These are phyloP conservation scores for Ceratocystis ficicola DNA, from an alignment of 2,329 filamentous ascomycete genomes.

Conservation along the genomic window DNA sequence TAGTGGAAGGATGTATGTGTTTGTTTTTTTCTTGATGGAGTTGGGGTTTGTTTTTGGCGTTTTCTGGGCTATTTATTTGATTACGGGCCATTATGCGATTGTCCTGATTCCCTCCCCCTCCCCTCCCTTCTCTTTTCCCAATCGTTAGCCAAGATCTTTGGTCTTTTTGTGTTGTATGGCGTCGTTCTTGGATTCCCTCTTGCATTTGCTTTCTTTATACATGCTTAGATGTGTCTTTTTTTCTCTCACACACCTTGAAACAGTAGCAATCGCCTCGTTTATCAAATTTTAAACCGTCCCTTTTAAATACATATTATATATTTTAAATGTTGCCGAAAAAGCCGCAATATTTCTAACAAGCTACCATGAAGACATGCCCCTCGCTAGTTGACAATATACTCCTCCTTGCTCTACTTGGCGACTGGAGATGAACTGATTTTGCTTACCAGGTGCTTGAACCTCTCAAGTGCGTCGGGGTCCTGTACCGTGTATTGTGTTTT, in stretches of 20 bases:
- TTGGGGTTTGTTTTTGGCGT: slow-evolving; percentile 11
- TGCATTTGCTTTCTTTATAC: not conserved
- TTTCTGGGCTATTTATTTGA: not conserved
- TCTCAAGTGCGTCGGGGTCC: slow-evolving; percentile 6
- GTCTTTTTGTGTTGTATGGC: too few relatives aligned
- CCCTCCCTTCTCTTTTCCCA: not conserved
- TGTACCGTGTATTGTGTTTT: slow-evolving; percentile 5
- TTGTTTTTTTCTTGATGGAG: not conserved
- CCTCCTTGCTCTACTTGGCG: not conserved
- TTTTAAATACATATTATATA: too few relatives aligned
- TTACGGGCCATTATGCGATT: not conserved
- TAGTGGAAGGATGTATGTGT: not conserved
- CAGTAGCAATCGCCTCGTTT: too few relatives aligned
- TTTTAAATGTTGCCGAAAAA: not conserved
- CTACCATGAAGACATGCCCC: not conserved
- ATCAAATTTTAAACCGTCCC: too few relatives aligned
- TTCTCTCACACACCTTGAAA: not conserved
- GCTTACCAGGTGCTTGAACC: not conserved
- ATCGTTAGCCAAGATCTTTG: too few relatives aligned
- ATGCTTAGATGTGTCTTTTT: not conserved
- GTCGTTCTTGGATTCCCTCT: too few relatives aligned
- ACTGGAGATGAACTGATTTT: not conserved
- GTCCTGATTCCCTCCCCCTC: slow-evolving; percentile 2
- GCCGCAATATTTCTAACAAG: not conserved
- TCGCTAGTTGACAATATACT: not conserved